Percentiles rank a stretch among this genome's conserved stretches.
Conservation (phyloP, 73 alveolate genomes). For the Uronychia binucleata region DNA sequence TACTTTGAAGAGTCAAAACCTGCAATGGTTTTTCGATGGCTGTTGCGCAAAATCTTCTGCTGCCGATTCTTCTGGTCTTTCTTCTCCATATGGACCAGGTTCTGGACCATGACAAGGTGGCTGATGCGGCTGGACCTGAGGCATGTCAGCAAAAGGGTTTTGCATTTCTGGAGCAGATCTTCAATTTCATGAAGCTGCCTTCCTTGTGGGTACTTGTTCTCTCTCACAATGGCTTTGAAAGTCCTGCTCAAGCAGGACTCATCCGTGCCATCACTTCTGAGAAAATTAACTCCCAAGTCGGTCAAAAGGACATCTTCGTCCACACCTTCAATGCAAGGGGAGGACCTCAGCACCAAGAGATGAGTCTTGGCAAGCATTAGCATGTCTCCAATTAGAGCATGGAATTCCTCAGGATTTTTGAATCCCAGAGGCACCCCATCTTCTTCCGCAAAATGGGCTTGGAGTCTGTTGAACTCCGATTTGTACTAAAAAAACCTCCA, state of each 20-base stretch:
- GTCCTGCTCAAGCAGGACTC: background rate
- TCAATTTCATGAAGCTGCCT: background rate
- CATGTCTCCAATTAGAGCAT: background rate
- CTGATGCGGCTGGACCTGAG: background rate
- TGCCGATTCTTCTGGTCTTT: too few species aligned
- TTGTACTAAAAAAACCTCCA: background rate
- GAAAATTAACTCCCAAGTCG: background rate
- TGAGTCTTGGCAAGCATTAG: background rate
- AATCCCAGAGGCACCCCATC: background rate
- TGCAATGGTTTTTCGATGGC: too few species aligned
- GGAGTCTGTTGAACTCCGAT: background rate
- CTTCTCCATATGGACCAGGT: too few species aligned
- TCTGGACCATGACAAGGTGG: too few species aligned
- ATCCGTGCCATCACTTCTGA: background rate
- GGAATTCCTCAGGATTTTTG: background rate
- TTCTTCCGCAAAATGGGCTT: background rate
- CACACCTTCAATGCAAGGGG: background rate
- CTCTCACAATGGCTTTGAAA: background rate
- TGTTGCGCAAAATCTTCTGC: too few species aligned
- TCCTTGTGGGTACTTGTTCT: background rate
- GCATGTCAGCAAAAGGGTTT: background rate
- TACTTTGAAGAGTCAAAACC: too few species aligned
- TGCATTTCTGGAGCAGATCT: background rate
- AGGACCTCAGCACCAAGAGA: background rate
- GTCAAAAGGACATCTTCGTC: background rate